Base-by-base conservation (phyloP, 306 rosid genomes). In the Hippophae gyantsensis region DNA sequence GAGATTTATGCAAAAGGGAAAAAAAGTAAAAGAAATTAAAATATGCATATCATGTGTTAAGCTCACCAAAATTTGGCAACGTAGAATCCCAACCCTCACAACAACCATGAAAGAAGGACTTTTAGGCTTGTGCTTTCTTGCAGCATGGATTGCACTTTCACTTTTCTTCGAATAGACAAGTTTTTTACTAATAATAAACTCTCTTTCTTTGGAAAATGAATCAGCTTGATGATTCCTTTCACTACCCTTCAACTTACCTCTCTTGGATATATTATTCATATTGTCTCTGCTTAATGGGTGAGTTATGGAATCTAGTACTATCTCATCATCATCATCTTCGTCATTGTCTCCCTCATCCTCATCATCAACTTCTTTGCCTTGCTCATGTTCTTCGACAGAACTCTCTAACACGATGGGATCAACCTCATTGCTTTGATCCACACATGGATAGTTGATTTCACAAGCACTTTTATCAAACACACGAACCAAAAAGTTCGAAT, bases 381-480 rank as follows among this genome's bases (percentile, higher is more conserved):
- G 38, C 38, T 27, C 38, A 27, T 27, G 38, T 27, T 27, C 38
- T 27, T 27, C 38, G 38, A 3, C 0, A 27, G 38, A 27, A 27
- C 38, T 27, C 38, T 3, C 38, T 27, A 27, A 27, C 38, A 27
- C 12, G 14, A 12, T 11, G 7, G 53, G 26, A 14, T 49, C 6
- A 14, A 2, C 26, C n/a, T 25, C 55, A 40, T 9, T 43, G 11
- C 38, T 32, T 43, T 6, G n/a, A n/a, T 8, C 42, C 42, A 13
- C 9, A 14, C 27, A 43, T 58, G 79, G 76, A 32, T 70, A 75
- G 6, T 56, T 61, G 32, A 75, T 75, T 48, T 70, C 69, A 61
- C 57, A 48, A 52, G 68, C 57, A 25, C 13, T 57, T 43, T 48
- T 42, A 43, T 70, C 63, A 43, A 51, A 70, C 13, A 66, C 57